These are phyloP conservation scores for Beauveria asiatica DNA, from an alignment of 2,329 filamentous ascomycete species.

Conservation along the genomic window DNA sequence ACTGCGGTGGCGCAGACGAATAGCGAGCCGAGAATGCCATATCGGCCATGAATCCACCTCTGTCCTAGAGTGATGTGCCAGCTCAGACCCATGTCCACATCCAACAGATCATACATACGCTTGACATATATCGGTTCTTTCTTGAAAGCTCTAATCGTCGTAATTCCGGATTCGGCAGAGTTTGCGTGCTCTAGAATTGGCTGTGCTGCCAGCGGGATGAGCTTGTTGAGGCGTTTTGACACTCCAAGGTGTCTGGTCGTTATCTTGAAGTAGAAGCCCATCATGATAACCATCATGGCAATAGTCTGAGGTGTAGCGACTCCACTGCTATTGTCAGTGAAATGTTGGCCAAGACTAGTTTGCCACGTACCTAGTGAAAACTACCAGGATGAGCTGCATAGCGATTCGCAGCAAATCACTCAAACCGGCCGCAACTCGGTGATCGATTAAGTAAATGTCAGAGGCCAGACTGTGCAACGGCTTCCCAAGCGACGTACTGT, in stretches of 20 bases:
- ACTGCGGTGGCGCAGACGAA: conserved; percentile 6
- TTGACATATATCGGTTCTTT: conserved; percentile 1
- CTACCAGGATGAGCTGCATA: conserved; percentile 27
- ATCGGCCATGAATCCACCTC: conserved; percentile 5
- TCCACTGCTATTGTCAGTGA: background rate
- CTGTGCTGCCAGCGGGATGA: conserved; percentile 1
- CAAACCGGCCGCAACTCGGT: background rate
- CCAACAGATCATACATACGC: conserved; percentile 7
- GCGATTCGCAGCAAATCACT: conserved; percentile 4
- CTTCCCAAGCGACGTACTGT: conserved; percentile 1
- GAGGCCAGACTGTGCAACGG: conserved; percentile 5
- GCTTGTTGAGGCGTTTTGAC: conserved; percentile 4
- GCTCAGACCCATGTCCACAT: background rate
- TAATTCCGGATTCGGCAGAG: conserved; percentile 4
- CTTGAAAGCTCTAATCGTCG: conserved; percentile 11
- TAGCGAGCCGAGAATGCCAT: conserved; percentile 6
- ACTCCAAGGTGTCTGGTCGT: background rate
- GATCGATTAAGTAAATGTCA: conserved; percentile 10
- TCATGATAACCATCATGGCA: background rate
- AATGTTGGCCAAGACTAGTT: background rate
- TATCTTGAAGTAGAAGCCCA: conserved; percentile 1
- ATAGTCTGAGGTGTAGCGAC: background rate
- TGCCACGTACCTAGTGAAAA: background rate
- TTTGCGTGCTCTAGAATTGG: conserved; percentile 10
- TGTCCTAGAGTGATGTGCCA: conserved; percentile 4